Evolutionary conservation across 2,329 filamentous ascomycete genomes (phyloP).

Genomic region (Sporothrix globosa): DNA sequence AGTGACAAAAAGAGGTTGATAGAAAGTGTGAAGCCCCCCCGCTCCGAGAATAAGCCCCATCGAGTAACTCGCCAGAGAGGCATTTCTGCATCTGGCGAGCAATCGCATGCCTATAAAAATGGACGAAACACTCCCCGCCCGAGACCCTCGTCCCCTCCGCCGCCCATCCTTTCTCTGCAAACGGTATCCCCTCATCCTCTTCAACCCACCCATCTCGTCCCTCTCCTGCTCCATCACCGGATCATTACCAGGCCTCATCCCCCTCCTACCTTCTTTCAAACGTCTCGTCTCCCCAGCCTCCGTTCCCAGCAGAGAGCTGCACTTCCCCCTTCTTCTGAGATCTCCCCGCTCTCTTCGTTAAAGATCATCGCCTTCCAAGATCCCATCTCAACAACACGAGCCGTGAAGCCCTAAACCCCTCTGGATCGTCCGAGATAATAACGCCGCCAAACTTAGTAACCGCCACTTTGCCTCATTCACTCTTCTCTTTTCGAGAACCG

Average conservation of each 20-base stretch:
- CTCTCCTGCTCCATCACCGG: constrained; percentile 24
- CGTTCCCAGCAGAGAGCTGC: background rate
- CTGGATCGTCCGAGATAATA: constrained; percentile 32
- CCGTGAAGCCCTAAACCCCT: background rate
- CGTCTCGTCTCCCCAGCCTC: constrained; percentile 20
- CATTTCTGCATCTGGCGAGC: constrained; percentile 53
- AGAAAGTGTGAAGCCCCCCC: constrained; percentile 63
- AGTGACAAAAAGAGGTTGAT: constrained; percentile 10
- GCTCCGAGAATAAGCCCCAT: constrained; percentile 99
- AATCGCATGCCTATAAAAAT: constrained; percentile 98
- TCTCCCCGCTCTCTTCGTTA: constrained; percentile 34
- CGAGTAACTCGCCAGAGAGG: constrained; percentile 76
- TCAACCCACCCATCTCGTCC: constrained; percentile 16
- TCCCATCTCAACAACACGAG: constrained; percentile 26
- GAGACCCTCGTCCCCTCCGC: constrained; percentile 37
- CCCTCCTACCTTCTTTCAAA: constrained; percentile 8
- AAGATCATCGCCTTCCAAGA: constrained; percentile 1
- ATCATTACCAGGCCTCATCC: constrained; percentile 11
- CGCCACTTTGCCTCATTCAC: background rate
- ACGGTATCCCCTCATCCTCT: constrained; percentile 26
- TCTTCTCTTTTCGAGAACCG: background rate
- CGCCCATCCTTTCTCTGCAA: constrained; percentile 32
- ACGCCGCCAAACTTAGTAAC: constrained; percentile 24
- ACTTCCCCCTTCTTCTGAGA: constrained; percentile 4
- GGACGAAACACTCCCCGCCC: constrained; percentile 77